Evolutionary conservation across 2,329 filamentous ascomycete species (phyloP).

Genomic region (Phaeophleospora eucalypticola): DNA sequence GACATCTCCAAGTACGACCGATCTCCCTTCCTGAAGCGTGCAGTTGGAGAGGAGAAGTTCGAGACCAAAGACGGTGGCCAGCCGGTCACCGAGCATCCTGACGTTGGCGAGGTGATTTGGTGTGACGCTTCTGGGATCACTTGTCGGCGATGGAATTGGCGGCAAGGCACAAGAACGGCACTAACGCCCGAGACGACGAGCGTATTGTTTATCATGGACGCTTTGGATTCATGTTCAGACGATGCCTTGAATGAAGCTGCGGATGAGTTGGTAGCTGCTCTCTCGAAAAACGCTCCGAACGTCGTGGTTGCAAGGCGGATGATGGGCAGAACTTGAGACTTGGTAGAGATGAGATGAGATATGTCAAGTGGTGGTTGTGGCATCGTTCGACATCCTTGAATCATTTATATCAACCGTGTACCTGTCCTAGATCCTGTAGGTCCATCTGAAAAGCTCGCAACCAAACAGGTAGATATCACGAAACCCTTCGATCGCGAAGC

Average conservation of each 20-base stretch:
- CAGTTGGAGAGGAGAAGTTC: constrained; percentile 36
- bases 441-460: too few species aligned
- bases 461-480: too few species aligned
- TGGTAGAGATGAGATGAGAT: too few species aligned
- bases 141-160: constrained; percentile 40
- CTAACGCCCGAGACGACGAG: constrained; percentile 34
- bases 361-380: too few species aligned
- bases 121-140: constrained; percentile 38
- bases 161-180: constrained; percentile 36
- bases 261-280: constrained; percentile 24
- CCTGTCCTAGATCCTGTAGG: too few species aligned
- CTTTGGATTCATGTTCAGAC: constrained; percentile 25
- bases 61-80: constrained; percentile 32
- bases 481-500: too few species aligned
- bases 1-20: constrained; percentile 38
- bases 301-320: background rate
- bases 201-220: constrained; percentile 37
- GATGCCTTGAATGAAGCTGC: constrained; percentile 26
- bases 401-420: too few species aligned
- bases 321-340: too few species aligned
- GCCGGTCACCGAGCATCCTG: constrained; percentile 17
- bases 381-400: too few species aligned
- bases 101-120: constrained; percentile 38
- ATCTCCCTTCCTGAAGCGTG: constrained; percentile 29
- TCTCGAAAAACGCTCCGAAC: constrained; percentile 6